These are phyloP conservation scores for Fusarium sp. DNA, from an alignment of 2,329 filamentous ascomycete species.

Conservation along the genomic window DNA sequence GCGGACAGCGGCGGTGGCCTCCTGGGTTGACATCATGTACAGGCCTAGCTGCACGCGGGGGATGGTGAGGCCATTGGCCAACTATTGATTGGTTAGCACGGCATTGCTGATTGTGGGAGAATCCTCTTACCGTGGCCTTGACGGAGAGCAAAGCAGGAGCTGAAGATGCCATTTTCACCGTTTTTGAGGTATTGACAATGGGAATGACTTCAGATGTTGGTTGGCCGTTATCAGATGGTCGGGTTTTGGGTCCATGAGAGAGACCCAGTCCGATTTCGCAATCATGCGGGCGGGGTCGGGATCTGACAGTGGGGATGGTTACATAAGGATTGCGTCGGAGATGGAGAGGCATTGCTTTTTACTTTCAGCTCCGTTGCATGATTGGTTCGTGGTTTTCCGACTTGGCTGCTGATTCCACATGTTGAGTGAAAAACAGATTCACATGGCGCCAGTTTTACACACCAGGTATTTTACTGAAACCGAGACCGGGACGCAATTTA, in stretches of 20 bases:
- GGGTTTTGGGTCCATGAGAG: not conserved
- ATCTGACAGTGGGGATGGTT: conserved; percentile 1
- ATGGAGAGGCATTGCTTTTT: not conserved
- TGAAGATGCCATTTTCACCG: conserved; percentile 33
- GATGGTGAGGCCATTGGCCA: conserved; percentile 77
- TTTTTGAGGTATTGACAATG: no score
- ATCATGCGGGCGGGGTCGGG: not conserved
- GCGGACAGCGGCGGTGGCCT: conserved; percentile 71
- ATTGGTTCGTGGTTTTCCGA: not conserved
- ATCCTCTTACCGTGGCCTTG: conserved; percentile 37
- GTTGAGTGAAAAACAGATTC: not conserved
- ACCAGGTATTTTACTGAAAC: no score
- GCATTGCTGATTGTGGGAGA: fast-evolving
- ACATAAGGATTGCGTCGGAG: conserved; percentile 14
- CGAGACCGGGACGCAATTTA: no score
- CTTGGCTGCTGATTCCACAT: not conserved
- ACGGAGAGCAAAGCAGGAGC: conserved; percentile 43
- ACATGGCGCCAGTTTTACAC: no score
- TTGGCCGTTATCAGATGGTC: not conserved
- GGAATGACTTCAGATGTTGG: not conserved
- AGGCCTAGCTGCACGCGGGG: conserved; percentile 82
- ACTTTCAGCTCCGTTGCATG: not conserved
- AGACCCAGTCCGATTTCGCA: conserved; percentile 9
- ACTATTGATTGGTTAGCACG: conserved; percentile 54
- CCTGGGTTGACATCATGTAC: conserved; percentile 77